Base-by-base conservation (phyloP, 306 rosid species). In the Ceratonia siliqua region DNA sequence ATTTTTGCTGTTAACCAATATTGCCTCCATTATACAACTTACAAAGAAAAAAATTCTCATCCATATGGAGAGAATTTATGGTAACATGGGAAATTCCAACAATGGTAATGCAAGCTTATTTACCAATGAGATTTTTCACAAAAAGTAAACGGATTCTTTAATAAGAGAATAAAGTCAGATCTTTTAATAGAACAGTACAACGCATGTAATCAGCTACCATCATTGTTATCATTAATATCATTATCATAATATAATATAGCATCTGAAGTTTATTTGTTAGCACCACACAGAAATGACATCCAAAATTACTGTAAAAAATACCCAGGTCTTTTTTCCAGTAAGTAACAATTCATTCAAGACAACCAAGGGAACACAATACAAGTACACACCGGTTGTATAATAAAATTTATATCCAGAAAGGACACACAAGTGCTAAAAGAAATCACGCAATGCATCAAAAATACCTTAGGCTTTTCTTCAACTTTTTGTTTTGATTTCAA, bases 401-500 rank as follows among this genome's bases (percentile, higher is more conserved):
- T 56, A 41, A 65, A 59, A 67, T 62, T 52, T 59, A 78, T 27
- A 52, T 14, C 66, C 18, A 70, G 54, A 70, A 64, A 68, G 36
- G 32, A 49, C 48, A 62, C 57, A 15, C 42, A 42, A 62, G 41
- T 39, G 56, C 36, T 25, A 52, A 30, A 56, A 4, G 46, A 11
- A 77, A 62, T 45, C n/a, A 55, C 12, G 75, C 72, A 17, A 67
- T 14, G 46, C 46, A 28, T 43, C 43, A 28, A 54, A 79, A 76
- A 71, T 85, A 92, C 98, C 95, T 91, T 91, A 8, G 99, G 92
- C 77, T 94, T 94, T 79, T 92, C 97, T 71, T 80, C 87, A 38
- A 79, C 87, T 85, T 90, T 92, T 76, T 84, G 82, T 62, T 75
- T 75, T 55, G 93, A 84, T 79, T 94, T 94, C 70, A 88, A 15